Percentiles rank a stretch among this genome's conserved stretches.
phyloP scores from a whole-genome alignment of 1,284 basidiomycete species.

The Ceratorhiza oryzae-sativae region DNA sequence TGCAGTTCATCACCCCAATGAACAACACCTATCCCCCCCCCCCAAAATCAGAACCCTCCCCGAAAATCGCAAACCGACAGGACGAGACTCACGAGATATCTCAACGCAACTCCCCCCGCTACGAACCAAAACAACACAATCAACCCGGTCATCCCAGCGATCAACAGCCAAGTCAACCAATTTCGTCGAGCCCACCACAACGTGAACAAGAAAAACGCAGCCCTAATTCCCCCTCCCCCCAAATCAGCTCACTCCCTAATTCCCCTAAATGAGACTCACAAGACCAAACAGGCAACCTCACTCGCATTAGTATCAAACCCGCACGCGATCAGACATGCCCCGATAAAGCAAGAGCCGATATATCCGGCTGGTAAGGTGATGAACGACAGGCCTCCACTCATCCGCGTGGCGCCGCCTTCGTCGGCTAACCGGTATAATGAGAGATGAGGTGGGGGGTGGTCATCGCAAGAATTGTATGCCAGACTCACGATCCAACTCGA shows the following conservation, averaged over 20 bases:
- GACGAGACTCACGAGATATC: constrained; percentile 66
- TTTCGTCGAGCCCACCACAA: constrained; percentile 86
- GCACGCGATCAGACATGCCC: constrained; percentile 87
- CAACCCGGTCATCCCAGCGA: constrained; percentile 76
- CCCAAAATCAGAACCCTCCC: constrained; percentile 45
- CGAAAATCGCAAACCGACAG: constrained; percentile 44
- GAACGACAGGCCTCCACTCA: constrained; percentile 91
- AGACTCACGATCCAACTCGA: constrained; percentile 79
- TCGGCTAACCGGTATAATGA: constrained; percentile 65
- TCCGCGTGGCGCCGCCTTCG: constrained; percentile 90
- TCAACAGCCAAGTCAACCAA: constrained; percentile 79
- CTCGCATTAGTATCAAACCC: constrained; percentile 94
- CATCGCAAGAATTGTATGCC: constrained; percentile 23
- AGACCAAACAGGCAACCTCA: constrained; percentile 84
- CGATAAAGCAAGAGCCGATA: constrained; percentile 90
- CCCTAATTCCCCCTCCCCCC: constrained; percentile 52
- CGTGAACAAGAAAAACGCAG: constrained; percentile 88
- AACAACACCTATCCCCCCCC: constrained; percentile 81
- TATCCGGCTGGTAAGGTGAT: constrained; percentile 80
- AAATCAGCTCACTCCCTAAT: constrained; percentile 11
- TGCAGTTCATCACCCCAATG: constrained; percentile 92
- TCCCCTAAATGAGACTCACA: constrained; percentile 49
- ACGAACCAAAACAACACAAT: constrained; percentile 88
- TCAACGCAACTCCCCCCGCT: constrained; percentile 69
- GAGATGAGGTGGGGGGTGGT: constrained; percentile 44